Evolutionary conservation across 495 filamentous ascomycete genomes (phyloP).

Genomic region (Aspergillus hancockii): DNA sequence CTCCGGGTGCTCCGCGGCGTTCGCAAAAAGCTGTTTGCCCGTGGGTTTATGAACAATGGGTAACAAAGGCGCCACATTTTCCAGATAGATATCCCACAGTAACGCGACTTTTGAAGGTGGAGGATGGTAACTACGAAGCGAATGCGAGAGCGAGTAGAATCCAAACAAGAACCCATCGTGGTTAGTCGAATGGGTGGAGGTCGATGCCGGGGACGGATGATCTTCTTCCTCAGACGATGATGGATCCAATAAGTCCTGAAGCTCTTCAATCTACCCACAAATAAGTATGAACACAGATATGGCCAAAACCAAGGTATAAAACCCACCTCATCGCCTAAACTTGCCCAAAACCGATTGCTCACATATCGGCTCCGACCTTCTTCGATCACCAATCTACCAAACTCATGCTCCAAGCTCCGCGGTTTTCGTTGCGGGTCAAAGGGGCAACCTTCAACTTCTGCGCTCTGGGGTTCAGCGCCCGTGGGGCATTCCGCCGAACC

Average conservation of each 20-base stretch:
- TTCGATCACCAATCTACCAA: constrained; percentile 81
- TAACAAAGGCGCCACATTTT: constrained; percentile 73
- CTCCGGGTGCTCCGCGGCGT: constrained; percentile 51
- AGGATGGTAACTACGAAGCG: constrained; percentile 52
- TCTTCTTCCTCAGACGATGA: constrained; percentile 67
- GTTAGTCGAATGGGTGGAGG: constrained; percentile 44
- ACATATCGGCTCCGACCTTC: constrained; percentile 83
- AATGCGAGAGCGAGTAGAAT: constrained; percentile 59
- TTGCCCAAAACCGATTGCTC: constrained; percentile 88
- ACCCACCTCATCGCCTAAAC: constrained; percentile 77
- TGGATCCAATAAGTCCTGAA: constrained; percentile 68
- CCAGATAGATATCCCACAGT: constrained; percentile 68
- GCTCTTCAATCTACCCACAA: constrained; percentile 61
- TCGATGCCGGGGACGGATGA: constrained; percentile 56
- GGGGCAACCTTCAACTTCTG: constrained; percentile 26
- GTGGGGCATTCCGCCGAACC: constrained; percentile 7
- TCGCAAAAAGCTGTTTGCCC: constrained; percentile 47
- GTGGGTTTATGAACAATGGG: constrained; percentile 68
- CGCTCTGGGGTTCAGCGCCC: constrained; percentile 15
- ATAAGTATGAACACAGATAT: constrained; percentile 13
- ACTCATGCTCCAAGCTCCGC: constrained; percentile 58
- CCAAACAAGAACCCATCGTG: constrained; percentile 73
- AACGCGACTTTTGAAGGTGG: constrained; percentile 61
- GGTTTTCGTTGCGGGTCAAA: constrained; percentile 32
- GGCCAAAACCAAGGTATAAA: neutral